These are phyloP conservation scores for Trichoderma brevicompactum DNA, from an alignment of 2,329 filamentous ascomycete species.

Conservation along the genomic window DNA sequence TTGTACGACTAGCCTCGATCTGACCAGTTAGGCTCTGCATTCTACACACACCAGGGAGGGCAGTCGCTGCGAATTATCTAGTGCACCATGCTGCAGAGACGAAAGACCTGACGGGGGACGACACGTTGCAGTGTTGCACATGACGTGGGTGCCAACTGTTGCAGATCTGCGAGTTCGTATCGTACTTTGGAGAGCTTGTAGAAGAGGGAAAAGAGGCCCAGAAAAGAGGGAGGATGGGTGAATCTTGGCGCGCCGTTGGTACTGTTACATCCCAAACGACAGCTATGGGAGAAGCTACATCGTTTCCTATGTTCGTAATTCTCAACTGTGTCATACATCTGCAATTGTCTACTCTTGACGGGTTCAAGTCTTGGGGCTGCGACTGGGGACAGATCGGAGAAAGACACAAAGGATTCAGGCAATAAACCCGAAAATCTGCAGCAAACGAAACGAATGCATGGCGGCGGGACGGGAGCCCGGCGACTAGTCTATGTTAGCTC, in stretches of 20 bases:
- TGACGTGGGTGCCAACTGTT: conserved; percentile 10
- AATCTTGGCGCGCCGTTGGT: neutral
- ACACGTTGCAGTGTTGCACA: conserved; percentile 22
- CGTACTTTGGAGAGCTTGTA: neutral
- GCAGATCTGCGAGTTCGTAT: conserved; percentile 1
- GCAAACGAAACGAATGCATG: conserved; percentile 3
- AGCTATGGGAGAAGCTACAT: neutral
- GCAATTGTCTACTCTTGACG: neutral
- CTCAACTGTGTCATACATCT: neutral
- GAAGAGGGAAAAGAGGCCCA: neutral
- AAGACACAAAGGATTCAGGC: neutral
- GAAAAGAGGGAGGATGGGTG: too few species aligned
- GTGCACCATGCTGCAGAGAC: neutral
- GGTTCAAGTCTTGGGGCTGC: neutral
- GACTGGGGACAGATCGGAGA: neutral
- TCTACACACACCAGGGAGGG: neutral
- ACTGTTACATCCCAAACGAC: too few species aligned
- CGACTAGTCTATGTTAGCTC: neutral
- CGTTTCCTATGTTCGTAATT: neutral
- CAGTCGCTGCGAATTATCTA: neutral
- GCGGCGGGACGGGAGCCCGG: neutral
- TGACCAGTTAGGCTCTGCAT: too few species aligned
- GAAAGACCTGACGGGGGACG: conserved; percentile 15
- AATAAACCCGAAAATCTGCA: neutral
- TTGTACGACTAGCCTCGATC: neutral